Evolutionary conservation across 2,329 filamentous ascomycete species (phyloP).

Genomic region (Hymenoscyphus repandus): DNA sequence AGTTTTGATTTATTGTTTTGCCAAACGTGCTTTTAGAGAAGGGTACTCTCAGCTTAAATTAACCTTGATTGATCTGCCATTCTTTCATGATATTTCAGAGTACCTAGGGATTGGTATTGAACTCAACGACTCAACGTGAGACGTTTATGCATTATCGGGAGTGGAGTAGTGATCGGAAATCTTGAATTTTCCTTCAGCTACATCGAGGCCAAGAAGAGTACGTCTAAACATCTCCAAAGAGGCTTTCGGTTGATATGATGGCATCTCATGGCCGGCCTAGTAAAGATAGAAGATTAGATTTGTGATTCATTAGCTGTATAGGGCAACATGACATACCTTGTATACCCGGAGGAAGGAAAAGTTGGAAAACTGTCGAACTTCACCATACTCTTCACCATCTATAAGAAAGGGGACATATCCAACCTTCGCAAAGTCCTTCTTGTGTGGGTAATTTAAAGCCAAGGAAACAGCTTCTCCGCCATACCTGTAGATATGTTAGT

Average conservation of each 20-base stretch:
- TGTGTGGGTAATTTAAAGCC: slow-evolving; percentile 40
- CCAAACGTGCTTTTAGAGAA: too few relatives aligned
- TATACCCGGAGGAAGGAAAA: slow-evolving; percentile 27
- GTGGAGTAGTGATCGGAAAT: slow-evolving; percentile 19
- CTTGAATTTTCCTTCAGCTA: slow-evolving; percentile 39
- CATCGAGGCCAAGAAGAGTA: slow-evolving; percentile 24
- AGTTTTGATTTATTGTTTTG: too few relatives aligned
- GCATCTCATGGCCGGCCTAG: slow-evolving; percentile 20
- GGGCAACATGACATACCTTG: slow-evolving; percentile 12
- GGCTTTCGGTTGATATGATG: slow-evolving; percentile 25
- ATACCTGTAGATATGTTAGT: slow-evolving; percentile 32
- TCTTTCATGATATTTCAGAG: not conserved
- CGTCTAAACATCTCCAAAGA: slow-evolving; percentile 27
- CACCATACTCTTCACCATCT: slow-evolving; percentile 48
- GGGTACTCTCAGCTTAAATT: too few relatives aligned
- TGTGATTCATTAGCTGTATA: not conserved
- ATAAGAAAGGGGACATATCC: slow-evolving; percentile 54
- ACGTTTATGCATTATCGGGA: slow-evolving; percentile 16
- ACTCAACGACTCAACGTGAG: slow-evolving; percentile 19
- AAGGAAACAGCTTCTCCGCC: slow-evolving; percentile 55
- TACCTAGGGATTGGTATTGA: slow-evolving; percentile 13
- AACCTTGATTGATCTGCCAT: too few relatives aligned
- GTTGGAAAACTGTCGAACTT: slow-evolving; percentile 56
- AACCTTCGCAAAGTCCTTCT: slow-evolving; percentile 44
- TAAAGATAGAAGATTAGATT: not conserved